A percentile compares a stretch with the other conserved stretches of the same genome.
Evolutionary conservation across 177 flowering plant species (phyloP).

Genomic region (Vitis hybrid): DNA sequence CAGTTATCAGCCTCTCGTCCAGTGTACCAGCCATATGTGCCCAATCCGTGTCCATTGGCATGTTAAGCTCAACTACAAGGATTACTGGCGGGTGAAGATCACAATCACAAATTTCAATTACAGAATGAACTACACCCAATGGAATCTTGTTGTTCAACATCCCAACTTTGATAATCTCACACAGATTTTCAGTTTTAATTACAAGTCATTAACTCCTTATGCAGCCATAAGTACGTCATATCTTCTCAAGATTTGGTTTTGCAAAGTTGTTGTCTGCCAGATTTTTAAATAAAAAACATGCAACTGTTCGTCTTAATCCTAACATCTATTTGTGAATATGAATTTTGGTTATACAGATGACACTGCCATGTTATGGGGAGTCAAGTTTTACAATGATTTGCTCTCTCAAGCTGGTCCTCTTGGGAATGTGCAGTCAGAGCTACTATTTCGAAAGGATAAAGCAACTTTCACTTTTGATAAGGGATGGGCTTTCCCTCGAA

Average conservation of each 20-base stretch:
- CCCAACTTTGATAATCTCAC: constrained; percentile 69
- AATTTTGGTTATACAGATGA: constrained; percentile 44
- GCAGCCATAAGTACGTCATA: constrained; percentile 49
- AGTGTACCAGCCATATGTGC: constrained; percentile 69
- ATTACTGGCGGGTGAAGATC: constrained; percentile 71
- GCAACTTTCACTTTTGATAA: constrained; percentile 59
- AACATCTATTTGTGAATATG: background rate
- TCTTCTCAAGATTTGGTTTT: background rate
- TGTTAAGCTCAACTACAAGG: constrained; percentile 64
- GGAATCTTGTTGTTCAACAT: constrained; percentile 65
- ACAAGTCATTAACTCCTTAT: constrained; percentile 59
- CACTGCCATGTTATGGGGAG: constrained; percentile 69
- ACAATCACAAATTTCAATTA: constrained; percentile 68
- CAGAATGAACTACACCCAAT: constrained; percentile 61
- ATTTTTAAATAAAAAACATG: background rate
- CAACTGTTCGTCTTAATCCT: background rate
- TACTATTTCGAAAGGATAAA: constrained; percentile 52
- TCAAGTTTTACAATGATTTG: constrained; percentile 58
- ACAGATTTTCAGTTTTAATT: constrained; percentile 59
- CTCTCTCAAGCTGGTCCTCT: constrained; percentile 52
- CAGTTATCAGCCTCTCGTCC: constrained; percentile 39
- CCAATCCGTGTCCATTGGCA: constrained; percentile 78
- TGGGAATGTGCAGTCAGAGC: constrained; percentile 62
- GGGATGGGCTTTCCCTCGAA: constrained; percentile 74
- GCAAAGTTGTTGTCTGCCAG: background rate